phyloP scores from a whole-genome alignment of 805 yeast genomes.

The Saturnispora hagleri region DNA sequence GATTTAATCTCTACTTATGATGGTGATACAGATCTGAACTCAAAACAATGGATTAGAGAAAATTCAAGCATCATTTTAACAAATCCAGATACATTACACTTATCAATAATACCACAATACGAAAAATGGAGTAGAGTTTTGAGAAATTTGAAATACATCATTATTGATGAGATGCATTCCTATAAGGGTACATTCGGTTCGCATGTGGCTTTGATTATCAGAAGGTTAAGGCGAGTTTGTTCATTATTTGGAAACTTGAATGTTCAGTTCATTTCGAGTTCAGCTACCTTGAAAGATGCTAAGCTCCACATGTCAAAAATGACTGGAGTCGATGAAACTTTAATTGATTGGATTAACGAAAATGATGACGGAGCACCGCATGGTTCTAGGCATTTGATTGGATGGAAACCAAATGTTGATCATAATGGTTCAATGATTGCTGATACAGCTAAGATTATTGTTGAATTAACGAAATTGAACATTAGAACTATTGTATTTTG shows the following conservation, averaged over 20 bases:
- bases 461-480: slow-evolving; percentile 51
- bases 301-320: slow-evolving; percentile 58
- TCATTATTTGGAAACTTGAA: slow-evolving; percentile 40
- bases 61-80: slow-evolving; percentile 78
- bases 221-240: slow-evolving; percentile 66
- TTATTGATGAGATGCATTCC: slow-evolving; percentile 80
- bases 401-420: slow-evolving; percentile 83
- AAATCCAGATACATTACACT: slow-evolving; percentile 90
- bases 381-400: slow-evolving; percentile 63
- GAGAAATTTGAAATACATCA: slow-evolving; percentile 55
- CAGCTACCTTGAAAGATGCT: slow-evolving; percentile 85
- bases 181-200: slow-evolving; percentile 90
- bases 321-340: slow-evolving; percentile 51
- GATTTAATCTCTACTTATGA: slow-evolving; percentile 52
- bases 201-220: slow-evolving; percentile 78
- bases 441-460: slow-evolving; percentile 69
- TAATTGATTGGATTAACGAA: slow-evolving; percentile 47
- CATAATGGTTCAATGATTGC: slow-evolving; percentile 51
- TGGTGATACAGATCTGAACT: slow-evolving; percentile 73
- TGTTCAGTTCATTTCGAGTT: slow-evolving; percentile 73
- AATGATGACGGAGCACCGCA: slow-evolving; percentile 75
- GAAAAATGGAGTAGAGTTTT: slow-evolving; percentile 66
- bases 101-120: slow-evolving; percentile 73
- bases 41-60: slow-evolving; percentile 45
- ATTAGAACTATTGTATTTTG: slow-evolving; percentile 87